A percentile compares a stretch with the other conserved stretches of the same genome.
Evolutionary conservation across 2,329 filamentous ascomycete genomes (phyloP).

Genomic region (Pseudomassariella vexata): DNA sequence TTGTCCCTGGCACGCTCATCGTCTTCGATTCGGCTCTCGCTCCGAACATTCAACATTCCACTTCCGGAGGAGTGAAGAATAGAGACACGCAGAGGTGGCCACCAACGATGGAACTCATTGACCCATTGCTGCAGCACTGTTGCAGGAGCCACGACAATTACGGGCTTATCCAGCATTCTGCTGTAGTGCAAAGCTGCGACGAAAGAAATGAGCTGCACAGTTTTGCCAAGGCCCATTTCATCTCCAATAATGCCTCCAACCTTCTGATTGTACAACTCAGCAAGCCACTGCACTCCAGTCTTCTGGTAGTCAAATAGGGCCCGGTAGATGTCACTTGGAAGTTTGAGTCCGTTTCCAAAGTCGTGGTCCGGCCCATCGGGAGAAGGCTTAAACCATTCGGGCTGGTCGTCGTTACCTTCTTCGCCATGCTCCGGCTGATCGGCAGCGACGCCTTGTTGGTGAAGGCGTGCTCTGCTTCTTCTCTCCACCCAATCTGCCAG

Average conservation of each 20-base stretch:
- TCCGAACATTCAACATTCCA: constrained; percentile 80
- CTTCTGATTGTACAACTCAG: constrained; percentile 81
- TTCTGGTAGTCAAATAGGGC: constrained; percentile 96
- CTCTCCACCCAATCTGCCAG: constrained; percentile 68
- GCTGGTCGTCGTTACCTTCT: constrained; percentile 37
- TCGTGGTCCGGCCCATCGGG: constrained; percentile 72
- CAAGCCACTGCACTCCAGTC: constrained; percentile 93
- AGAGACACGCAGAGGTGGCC: constrained; percentile 95
- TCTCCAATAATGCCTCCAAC: constrained; percentile 95
- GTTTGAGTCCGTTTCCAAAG: constrained; percentile 68
- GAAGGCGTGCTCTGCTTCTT: constrained; percentile 52
- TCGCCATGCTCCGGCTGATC: constrained; percentile 35
- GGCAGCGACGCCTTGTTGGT: constrained; percentile 24
- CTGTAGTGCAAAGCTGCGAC: constrained; percentile 90
- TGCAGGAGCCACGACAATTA: constrained; percentile 88
- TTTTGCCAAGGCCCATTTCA: constrained; percentile 99
- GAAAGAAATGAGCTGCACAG: constrained; percentile 67
- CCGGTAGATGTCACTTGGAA: constrained; percentile 90
- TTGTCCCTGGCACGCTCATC: constrained; percentile 34
- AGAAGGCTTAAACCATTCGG: constrained; percentile 80
- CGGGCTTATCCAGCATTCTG: constrained; percentile 73
- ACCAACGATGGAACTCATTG: constrained; percentile 97
- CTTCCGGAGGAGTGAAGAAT: constrained; percentile 94
- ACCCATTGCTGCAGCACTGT: constrained; percentile 98
- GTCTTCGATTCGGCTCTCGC: constrained; percentile 52